These are phyloP conservation scores for Rhynchospora breviuscula DNA, from an alignment of 176 grass and related monocot species.

Conservation along the genomic window DNA sequence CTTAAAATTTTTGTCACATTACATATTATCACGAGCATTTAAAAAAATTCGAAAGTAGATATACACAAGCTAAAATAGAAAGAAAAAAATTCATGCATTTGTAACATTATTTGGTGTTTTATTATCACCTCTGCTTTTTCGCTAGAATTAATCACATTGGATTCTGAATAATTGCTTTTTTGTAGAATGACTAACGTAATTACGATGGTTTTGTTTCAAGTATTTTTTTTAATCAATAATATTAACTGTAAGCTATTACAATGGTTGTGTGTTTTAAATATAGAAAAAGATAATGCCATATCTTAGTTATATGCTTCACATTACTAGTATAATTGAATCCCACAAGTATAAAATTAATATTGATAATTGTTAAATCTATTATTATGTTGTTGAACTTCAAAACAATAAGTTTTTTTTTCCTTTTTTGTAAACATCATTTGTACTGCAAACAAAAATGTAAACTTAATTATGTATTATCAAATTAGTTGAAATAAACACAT, in stretches of 20 bases:
- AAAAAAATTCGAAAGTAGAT: too few relatives aligned
- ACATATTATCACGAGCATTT: too few relatives aligned
- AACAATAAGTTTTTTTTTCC: not conserved
- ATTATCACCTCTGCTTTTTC: too few relatives aligned
- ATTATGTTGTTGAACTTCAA: not conserved
- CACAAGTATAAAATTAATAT: not conserved
- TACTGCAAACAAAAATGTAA: not conserved
- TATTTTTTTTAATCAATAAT: too few relatives aligned
- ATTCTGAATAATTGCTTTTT: too few relatives aligned
- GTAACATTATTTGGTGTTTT: too few relatives aligned
- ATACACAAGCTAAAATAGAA: too few relatives aligned
- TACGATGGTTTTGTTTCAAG: too few relatives aligned
- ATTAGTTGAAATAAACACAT: not conserved
- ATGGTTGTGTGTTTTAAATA: not conserved
- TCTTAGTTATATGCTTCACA: not conserved
- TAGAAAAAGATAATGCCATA: not conserved
- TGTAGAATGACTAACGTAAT: too few relatives aligned
- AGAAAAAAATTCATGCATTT: too few relatives aligned
- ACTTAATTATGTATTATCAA: not conserved
- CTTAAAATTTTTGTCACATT: too few relatives aligned
- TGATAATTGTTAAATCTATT: not conserved
- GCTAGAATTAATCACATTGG: too few relatives aligned
- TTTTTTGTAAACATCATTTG: not conserved
- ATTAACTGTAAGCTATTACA: not conserved
- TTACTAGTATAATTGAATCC: not conserved